Conservation (phyloP, 169 alveolate species). For the Plasmodium malariae region DNA sequence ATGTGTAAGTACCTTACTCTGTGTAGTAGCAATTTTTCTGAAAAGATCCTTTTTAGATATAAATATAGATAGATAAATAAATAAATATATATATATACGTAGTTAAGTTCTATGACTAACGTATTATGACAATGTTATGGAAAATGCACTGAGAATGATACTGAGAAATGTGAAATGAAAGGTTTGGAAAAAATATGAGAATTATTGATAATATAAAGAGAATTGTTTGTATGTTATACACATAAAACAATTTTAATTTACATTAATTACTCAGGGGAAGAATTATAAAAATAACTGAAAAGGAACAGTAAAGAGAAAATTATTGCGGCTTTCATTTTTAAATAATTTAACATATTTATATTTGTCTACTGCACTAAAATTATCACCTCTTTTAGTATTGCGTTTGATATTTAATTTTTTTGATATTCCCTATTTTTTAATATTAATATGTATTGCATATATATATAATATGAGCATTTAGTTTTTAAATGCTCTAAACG, state of each 20-base stretch:
- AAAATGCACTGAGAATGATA: background rate
- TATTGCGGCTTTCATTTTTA: background rate
- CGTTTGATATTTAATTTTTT: constrained; percentile 2
- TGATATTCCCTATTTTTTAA: too few species aligned
- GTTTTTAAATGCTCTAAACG: too few species aligned
- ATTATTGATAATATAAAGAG: background rate
- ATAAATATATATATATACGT: background rate
- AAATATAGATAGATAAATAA: too few species aligned
- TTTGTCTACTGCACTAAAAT: constrained; percentile 36
- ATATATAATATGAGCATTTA: too few species aligned
- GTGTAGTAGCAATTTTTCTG: background rate
- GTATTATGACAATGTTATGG: background rate
- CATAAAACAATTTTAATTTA: background rate
- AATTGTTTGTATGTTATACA: background rate
- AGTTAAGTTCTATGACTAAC: background rate
- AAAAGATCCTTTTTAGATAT: background rate
- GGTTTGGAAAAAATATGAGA: background rate
- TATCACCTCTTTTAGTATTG: constrained; percentile 8
- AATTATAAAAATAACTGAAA: too few species aligned
- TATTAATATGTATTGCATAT: too few species aligned
- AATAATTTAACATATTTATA: constrained; percentile 2
- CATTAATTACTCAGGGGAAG: too few species aligned
- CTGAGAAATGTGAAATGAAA: background rate
- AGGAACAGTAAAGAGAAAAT: background rate
- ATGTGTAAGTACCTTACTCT: background rate